Evolutionary conservation across 2,329 filamentous ascomycete species (phyloP).

Genomic region (Thermomyces lanuginosus): DNA sequence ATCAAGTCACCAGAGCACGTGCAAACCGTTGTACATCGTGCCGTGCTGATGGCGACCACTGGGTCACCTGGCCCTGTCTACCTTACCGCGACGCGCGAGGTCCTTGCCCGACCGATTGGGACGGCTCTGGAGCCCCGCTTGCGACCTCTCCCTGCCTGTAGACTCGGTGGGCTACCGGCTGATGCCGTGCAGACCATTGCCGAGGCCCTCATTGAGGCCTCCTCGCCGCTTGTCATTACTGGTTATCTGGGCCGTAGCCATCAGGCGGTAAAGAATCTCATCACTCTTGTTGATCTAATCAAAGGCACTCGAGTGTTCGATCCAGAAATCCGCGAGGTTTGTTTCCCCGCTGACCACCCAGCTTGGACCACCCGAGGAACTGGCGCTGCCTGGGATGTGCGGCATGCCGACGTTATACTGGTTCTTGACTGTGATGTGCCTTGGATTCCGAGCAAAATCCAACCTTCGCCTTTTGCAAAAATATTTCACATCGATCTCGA

Average conservation of each 20-base stretch:
- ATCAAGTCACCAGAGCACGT: constrained; percentile 69
- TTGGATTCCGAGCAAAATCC: constrained; percentile 63
- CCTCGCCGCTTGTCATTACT: constrained; percentile 32
- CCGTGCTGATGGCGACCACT: constrained; percentile 59
- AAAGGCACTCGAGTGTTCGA: constrained; percentile 33
- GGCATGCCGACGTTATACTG: constrained; percentile 62
- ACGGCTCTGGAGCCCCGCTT: constrained; percentile 49
- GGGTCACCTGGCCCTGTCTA: constrained; percentile 66
- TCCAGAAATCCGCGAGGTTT: constrained; percentile 33
- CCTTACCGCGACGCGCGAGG: constrained; percentile 58
- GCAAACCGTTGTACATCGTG: constrained; percentile 72
- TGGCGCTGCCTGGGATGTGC: constrained; percentile 54
- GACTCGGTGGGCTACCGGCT: constrained; percentile 42
- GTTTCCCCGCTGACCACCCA: constrained; percentile 25
- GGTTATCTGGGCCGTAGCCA: constrained; percentile 33
- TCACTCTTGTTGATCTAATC: constrained; percentile 30
- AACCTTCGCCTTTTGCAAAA: constrained; percentile 36
- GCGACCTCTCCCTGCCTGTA: constrained; percentile 49
- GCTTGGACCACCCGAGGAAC: constrained; percentile 54
- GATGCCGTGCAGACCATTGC: constrained; percentile 26
- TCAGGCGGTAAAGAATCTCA: constrained; percentile 25
- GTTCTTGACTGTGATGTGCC: constrained; percentile 79
- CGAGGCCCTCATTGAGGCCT: constrained; percentile 25
- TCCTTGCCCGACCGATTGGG: constrained; percentile 69
- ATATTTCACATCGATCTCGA: constrained; percentile 51